phyloP scores from a whole-genome alignment of 768 basidiomycete species.

The Holtermannia corniformis region DNA sequence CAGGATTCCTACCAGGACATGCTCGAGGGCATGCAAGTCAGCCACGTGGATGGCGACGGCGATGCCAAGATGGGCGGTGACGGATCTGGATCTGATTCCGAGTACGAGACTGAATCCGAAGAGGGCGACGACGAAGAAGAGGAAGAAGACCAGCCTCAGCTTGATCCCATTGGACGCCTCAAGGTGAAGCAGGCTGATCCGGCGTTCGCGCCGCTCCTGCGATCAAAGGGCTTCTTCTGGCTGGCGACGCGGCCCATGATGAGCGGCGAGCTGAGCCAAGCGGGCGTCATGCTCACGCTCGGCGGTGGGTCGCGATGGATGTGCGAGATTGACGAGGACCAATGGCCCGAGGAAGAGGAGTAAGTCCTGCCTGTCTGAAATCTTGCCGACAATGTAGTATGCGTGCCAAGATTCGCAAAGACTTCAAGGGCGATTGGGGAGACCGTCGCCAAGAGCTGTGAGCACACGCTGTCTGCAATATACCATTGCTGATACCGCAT shows the following conservation, averaged over 20 bases:
- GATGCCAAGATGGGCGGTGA: conserved; percentile 11
- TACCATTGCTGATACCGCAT: conserved; percentile 4
- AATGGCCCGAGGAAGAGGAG: conserved; percentile 32
- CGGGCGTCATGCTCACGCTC: conserved; percentile 38
- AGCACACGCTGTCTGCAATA: not conserved
- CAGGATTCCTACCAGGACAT: conserved; percentile 27
- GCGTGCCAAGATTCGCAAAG: conserved; percentile 26
- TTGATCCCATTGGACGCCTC: conserved; percentile 31
- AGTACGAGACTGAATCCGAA: conserved; percentile 4
- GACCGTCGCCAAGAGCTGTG: conserved; percentile 32
- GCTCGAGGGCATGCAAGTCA: conserved; percentile 1
- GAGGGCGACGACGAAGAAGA: conserved; percentile 18
- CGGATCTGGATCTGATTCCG: too few relatives aligned
- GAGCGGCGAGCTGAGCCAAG: conserved; percentile 40
- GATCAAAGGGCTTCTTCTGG: conserved; percentile 41
- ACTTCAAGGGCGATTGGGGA: conserved; percentile 40
- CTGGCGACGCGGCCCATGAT: conserved; percentile 35
- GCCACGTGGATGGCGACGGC: conserved; percentile 14
- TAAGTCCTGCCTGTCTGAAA: conserved; percentile 11
- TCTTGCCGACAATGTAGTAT: not conserved
- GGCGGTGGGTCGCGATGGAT: conserved; percentile 35
- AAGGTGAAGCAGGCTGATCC: conserved; percentile 27
- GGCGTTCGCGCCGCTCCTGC: conserved; percentile 31
- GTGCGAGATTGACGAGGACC: conserved; percentile 21
- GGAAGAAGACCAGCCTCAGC: conserved; percentile 19